Evolutionary conservation across 1,284 basidiomycete species (phyloP).

Genomic region (Naganishia sp.): DNA sequence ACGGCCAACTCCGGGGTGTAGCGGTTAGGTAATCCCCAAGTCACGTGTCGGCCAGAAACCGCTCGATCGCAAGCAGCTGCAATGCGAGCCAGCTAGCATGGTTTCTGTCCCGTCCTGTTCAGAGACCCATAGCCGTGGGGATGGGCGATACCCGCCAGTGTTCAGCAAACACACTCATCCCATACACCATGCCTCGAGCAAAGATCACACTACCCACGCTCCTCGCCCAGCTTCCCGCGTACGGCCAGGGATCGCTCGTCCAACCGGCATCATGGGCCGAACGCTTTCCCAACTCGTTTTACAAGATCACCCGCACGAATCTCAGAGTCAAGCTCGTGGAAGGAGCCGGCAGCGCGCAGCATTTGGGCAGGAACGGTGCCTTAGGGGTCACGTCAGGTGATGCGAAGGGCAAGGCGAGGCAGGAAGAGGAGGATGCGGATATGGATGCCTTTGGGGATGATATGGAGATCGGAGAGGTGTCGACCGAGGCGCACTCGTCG

Average conservation of each 20-base stretch:
- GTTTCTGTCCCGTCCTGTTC: no score
- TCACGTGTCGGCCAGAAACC: background rate
- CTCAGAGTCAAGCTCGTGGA: conserved; percentile 38
- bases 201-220: conserved; percentile 24
- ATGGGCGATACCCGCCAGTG: no score
- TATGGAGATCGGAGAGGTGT: conserved; percentile 22
- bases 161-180: background rate
- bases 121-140: no score
- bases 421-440: conserved; percentile 27
- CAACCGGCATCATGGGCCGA: conserved; percentile 38
- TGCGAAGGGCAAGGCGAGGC: conserved; percentile 31
- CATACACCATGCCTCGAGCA: conserved; percentile 7
- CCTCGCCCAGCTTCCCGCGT: conserved; percentile 34
- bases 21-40: no score
- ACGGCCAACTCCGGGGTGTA: no score
- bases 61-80: background rate
- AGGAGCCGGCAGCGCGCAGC: conserved; percentile 1
- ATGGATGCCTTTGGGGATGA: conserved; percentile 18
- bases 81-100: no score
- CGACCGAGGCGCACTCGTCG: background rate
- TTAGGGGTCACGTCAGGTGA: conserved; percentile 14
- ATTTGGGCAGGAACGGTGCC: background rate
- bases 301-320: conserved; percentile 41
- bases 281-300: conserved; percentile 39
- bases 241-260: conserved; percentile 39